phyloP scores from a whole-genome alignment of 129 eudicot genomes.

The Centrapalus pauciflorus region DNA sequence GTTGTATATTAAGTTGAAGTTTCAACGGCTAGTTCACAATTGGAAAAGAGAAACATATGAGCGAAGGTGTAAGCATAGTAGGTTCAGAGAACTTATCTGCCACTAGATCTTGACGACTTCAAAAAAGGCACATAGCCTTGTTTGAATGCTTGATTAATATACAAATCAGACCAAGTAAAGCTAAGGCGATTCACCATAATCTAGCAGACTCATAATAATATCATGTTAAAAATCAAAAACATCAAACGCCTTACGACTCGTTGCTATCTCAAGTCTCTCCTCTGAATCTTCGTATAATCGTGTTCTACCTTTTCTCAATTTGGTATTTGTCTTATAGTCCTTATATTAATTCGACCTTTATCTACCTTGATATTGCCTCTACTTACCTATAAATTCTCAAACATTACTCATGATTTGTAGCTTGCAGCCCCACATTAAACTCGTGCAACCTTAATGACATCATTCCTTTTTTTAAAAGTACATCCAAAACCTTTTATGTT shows the following conservation, averaged over 20 bases:
- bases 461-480: not conserved
- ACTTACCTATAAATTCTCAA: not conserved
- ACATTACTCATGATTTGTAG: not conserved
- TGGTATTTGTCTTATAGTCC: not conserved
- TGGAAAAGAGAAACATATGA: not conserved
- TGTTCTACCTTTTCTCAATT: no score
- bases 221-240: not conserved
- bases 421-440: not conserved
- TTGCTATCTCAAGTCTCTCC: not conserved
- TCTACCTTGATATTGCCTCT: not conserved
- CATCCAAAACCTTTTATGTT: not conserved
- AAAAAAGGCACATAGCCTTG: not conserved
- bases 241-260: not conserved
- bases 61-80: not conserved
- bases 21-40: not conserved
- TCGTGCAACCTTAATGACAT: not conserved
- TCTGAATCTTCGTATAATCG: not conserved
- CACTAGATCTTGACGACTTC: not conserved
- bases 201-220: not conserved
- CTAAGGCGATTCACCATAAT: not conserved
- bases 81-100: not conserved
- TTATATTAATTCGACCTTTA: not conserved
- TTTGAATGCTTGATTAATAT: constrained; percentile 1
- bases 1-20: not conserved
- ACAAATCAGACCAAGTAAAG: not conserved